phyloP scores from a whole-genome alignment of 2,329 filamentous ascomycete species.

The Nigrograna mackinnonii region DNA sequence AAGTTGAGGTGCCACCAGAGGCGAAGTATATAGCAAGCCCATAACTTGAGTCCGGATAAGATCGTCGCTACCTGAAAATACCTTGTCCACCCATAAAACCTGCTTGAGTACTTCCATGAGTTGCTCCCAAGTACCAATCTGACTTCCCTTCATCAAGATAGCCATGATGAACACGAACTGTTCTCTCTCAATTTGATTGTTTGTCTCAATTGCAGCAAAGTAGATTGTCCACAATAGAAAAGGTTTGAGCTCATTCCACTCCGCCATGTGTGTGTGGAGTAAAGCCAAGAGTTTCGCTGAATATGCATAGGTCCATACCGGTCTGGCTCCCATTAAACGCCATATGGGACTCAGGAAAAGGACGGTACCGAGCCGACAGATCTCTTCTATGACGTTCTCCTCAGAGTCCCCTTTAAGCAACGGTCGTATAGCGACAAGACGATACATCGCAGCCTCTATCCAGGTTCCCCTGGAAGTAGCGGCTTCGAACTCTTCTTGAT shows the following conservation, averaged over 20 bases:
- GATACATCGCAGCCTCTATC: slow-evolving; percentile 30
- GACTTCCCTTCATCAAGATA: slow-evolving; percentile 24
- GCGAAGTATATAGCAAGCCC: slow-evolving; percentile 8
- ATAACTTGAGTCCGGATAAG: slow-evolving; percentile 28
- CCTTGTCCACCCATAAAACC: slow-evolving; percentile 33
- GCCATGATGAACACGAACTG: slow-evolving; percentile 31
- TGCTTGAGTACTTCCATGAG: slow-evolving; percentile 26
- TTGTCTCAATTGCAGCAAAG: slow-evolving; percentile 29
- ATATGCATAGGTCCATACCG: slow-evolving; percentile 26
- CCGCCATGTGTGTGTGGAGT: slow-evolving; percentile 22
- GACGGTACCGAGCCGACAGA: slow-evolving; percentile 30
- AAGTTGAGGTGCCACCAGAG: not conserved
- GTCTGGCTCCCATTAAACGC: slow-evolving; percentile 25
- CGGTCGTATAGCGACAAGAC: slow-evolving; percentile 27
- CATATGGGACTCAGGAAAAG: slow-evolving; percentile 31
- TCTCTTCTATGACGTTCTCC: slow-evolving; percentile 28
- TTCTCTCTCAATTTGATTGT: slow-evolving; percentile 22
- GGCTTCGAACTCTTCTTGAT: slow-evolving; percentile 21
- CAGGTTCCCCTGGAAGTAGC: slow-evolving; percentile 20
- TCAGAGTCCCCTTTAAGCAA: slow-evolving; percentile 13
- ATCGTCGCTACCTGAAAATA: slow-evolving; percentile 25
- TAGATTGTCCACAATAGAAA: slow-evolving; percentile 30
- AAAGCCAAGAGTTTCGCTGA: slow-evolving; percentile 23
- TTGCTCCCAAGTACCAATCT: slow-evolving; percentile 22
- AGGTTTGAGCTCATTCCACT: slow-evolving; percentile 31